Percentiles rank a stretch among this genome's conserved stretches.
phyloP scores from a whole-genome alignment of 2,329 filamentous ascomycete genomes.

The Thelonectria blattea region DNA sequence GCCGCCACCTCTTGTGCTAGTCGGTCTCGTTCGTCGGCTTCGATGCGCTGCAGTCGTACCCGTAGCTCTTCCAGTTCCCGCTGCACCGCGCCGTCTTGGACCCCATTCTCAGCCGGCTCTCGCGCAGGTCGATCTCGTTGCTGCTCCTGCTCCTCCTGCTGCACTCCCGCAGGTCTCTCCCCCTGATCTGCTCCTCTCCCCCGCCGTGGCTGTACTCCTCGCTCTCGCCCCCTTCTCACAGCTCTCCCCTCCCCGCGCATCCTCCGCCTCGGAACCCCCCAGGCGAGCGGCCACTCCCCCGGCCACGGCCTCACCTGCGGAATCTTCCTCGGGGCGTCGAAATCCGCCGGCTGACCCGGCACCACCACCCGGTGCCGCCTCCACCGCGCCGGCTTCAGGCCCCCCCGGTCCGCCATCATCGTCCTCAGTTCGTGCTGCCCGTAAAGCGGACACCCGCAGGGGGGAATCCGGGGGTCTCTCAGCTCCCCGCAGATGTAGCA shows the following conservation, averaged over 20 bases:
- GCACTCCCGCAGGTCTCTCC: no score
- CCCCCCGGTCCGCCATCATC: constrained; percentile 21
- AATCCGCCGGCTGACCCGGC: not conserved
- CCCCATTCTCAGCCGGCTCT: no score
- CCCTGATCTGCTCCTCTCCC: no score
- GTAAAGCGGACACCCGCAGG: constrained; percentile 41
- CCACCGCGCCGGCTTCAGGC: constrained; percentile 26
- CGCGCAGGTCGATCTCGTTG: no score
- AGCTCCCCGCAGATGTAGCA: constrained; percentile 57
- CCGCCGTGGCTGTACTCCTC: not conserved
- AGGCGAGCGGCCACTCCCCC: constrained; percentile 14
- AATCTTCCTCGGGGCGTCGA: not conserved
- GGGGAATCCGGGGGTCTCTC: constrained; percentile 30
- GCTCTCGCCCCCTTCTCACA: not conserved
- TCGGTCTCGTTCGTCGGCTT: no score
- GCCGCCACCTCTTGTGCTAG: no score
- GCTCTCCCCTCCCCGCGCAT: not conserved
- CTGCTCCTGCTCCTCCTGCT: no score
- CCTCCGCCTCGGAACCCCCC: constrained; percentile 3
- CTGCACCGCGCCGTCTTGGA: no score
- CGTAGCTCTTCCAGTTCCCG: no score
- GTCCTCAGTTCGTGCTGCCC: constrained; percentile 16
- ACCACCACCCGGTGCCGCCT: constrained; percentile 14
- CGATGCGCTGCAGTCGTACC: no score
- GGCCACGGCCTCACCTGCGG: constrained; percentile 24